Base-by-base conservation (phyloP, 257 asterid genomes). In the Thymus quinquecostatus region DNA sequence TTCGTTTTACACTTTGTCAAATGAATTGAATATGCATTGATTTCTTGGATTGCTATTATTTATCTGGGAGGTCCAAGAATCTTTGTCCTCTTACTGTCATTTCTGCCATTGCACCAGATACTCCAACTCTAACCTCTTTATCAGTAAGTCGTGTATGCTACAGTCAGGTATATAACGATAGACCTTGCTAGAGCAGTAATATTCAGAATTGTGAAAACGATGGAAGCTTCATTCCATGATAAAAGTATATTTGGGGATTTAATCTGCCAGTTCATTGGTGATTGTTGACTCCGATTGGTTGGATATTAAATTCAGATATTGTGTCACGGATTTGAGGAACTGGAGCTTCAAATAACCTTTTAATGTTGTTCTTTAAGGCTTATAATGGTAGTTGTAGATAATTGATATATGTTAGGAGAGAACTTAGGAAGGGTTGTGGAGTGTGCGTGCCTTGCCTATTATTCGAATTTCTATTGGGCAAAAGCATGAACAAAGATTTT, bases 361-460 rank as follows among this genome's bases (percentile, higher is more conserved):
- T 3, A 21, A 21, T 10, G 27, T 12, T 27, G n/a, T 59, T 6
- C 47, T 59, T 2, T 7, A 59, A 11, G 36, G 9, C 30, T 33
- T 1, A 34, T 6, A 33, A 47, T n/a, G 30, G 13, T 59, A 33
- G 29, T 38, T 58, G 67, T 33, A 43, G 45, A 69, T 57, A 14
- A 13, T 33, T 13, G 60, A 59, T 69, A 55, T 34, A 49, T 55
- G 27, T n/a, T n/a, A 40, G 55, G 33, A 12, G 57, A 60, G 74
- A 44, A 69, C 34, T 44, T 43, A 41, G 34, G 9, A 57, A 41
- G 57, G 7, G 1, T 13, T 69, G 27, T 57, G 33, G 8, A 29
- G 74, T 8, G 10, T 38, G 13, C 7, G 6, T 38, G 43, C 9
- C 21, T n/a, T 14, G 11, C 27, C 49, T 59, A 48, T 48, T 45